phyloP scores from a whole-genome alignment of 1,284 basidiomycete species.

The Ceratobasidium sp. region DNA sequence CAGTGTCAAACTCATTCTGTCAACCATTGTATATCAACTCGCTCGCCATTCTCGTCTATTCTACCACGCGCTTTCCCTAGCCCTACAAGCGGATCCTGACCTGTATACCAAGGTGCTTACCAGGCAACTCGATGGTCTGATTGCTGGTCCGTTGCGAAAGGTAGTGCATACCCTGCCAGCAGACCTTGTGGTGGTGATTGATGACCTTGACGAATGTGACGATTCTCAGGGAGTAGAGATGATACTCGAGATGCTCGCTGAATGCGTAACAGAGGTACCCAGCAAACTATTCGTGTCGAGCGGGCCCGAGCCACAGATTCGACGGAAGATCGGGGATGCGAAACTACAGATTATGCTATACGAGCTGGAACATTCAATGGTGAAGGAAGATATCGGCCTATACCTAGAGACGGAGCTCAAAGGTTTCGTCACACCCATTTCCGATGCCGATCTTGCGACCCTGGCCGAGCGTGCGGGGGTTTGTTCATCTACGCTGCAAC shows the following conservation, averaged over 20 bases:
- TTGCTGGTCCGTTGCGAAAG: background rate
- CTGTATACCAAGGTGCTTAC: background rate
- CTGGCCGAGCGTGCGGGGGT: background rate
- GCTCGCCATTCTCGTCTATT: background rate
- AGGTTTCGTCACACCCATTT: background rate
- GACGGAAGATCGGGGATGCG: background rate
- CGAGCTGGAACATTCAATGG: conserved; percentile 35
- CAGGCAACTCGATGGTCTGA: background rate
- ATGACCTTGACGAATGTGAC: conserved; percentile 37
- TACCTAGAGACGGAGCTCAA: conserved; percentile 19
- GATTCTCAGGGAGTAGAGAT: conserved; percentile 4
- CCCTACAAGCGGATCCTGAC: background rate
- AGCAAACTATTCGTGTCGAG: conserved; percentile 36
- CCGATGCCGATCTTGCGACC: background rate
- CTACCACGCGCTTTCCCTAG: background rate
- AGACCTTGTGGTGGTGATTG: conserved; percentile 24
- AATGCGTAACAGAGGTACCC: background rate
- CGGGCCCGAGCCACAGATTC: conserved; percentile 34
- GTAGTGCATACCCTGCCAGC: background rate
- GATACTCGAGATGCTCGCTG: background rate
- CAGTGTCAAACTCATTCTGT: background rate
- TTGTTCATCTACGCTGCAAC: conserved; percentile 30
- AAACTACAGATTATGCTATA: conserved; percentile 2
- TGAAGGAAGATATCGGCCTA: conserved; percentile 24
- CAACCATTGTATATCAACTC: background rate